Percentiles rank a stretch among this genome's conserved stretches.
Evolutionary conservation across 2,329 filamentous ascomycete genomes (phyloP).

Genomic region (Xylaria sp.): DNA sequence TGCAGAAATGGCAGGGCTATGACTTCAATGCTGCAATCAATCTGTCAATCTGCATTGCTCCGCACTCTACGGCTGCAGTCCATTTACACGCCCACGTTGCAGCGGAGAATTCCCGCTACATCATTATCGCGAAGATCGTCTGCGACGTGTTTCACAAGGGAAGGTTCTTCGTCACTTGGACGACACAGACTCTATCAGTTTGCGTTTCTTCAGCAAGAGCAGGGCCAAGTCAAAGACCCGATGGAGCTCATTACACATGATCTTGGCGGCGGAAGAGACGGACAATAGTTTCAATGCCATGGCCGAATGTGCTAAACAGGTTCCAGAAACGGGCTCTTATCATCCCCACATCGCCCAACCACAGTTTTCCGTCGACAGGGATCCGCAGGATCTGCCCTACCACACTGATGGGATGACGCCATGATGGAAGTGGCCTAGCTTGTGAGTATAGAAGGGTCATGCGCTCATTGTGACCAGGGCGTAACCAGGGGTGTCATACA

Average conservation of each 20-base stretch:
- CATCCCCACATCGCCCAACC: slow-evolving; percentile 43
- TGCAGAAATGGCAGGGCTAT: slow-evolving; percentile 2
- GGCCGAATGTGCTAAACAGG: slow-evolving; percentile 25
- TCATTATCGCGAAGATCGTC: slow-evolving; percentile 27
- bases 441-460: slow-evolving; percentile 37
- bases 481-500: neutral
- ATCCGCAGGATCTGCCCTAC: slow-evolving; percentile 44
- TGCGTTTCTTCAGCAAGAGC: neutral
- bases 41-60: slow-evolving; percentile 26
- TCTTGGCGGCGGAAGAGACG: slow-evolving; percentile 38
- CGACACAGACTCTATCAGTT: slow-evolving; percentile 6
- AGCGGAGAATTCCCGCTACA: slow-evolving; percentile 13
- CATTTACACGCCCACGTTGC: slow-evolving; percentile 17
- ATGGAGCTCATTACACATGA: slow-evolving; percentile 36
- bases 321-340: slow-evolving; percentile 36
- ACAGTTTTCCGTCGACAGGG: slow-evolving; percentile 38
- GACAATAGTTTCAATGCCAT: slow-evolving; percentile 34
- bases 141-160: slow-evolving; percentile 30
- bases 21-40: slow-evolving; percentile 18
- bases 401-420: slow-evolving; percentile 46
- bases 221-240: slow-evolving; percentile 26
- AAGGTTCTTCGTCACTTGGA: slow-evolving; percentile 11
- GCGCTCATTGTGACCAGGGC: slow-evolving; percentile 33
- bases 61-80: slow-evolving; percentile 32
- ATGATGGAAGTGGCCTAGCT: slow-evolving; percentile 38